Evolutionary conservation across 495 filamentous ascomycete genomes (phyloP), one percentile per base, ranked within the genome.

Genomic region (Xylaria nigripes): DNA sequence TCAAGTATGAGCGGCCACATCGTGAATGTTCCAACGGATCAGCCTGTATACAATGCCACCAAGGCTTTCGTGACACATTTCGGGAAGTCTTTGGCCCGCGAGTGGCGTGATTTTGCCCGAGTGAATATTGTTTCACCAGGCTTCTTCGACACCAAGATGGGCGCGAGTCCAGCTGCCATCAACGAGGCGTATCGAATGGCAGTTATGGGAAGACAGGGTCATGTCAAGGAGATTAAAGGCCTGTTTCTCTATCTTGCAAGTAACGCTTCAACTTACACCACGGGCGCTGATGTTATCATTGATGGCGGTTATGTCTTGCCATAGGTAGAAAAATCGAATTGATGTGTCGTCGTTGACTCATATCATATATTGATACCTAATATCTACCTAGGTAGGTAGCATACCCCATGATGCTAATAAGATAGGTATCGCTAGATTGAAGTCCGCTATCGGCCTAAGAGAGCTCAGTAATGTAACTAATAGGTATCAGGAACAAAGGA

Each of bases 51-150:
- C 66, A 84, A 82, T 54, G 76, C 80, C 13, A 82, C 79, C 25
- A 85, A 84, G 67, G 80, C 80, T 10, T 81, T 69, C 52, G 81
- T 83, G 19, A 56, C 54, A 19, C 57, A 70, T 50, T 64, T 70
- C 45, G 67, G 64, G 18, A 60, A 62, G 32, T 84, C 79, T 32
- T 66, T 87, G 45, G 84, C 84, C 27, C 83, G 84, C 59, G 84
- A 86, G 63, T 87, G 84, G 84, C 68, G 81, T 24, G 81, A 83
- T 55, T 86, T 87, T 66, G 84, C 84, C 3, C 75, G 84, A 42
- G 83, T 84, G 27, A 87, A 87, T 70, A 74, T 70, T 63, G 81
- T 60, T 3, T 60, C 57, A 4, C 57, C 57, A 4, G 57, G 57
- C 4, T 60, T 57, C 34, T 56, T 60, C 41, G 48, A 60, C 29